Evolutionary conservation across 2,329 filamentous ascomycete genomes (phyloP).

Genomic region (Hymenotorrendiella dingleyae): DNA sequence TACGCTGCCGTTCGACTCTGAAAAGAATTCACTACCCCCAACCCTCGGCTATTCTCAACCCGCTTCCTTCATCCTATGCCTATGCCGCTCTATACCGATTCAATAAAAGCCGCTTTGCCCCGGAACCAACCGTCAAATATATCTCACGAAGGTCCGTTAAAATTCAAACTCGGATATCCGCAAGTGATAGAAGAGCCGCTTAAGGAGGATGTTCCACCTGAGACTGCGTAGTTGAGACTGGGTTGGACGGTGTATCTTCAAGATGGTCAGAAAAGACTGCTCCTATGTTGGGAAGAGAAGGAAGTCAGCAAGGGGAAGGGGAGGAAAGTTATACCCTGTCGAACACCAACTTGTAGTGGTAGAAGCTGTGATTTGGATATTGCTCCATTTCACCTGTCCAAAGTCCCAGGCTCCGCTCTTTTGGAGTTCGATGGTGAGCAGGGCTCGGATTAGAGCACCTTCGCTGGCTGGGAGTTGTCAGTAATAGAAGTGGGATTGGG

Average conservation of each 20-base stretch:
- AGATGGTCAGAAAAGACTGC: not conserved
- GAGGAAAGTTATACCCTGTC: not conserved
- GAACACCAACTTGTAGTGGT: conserved; percentile 11
- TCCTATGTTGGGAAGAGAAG: not conserved
- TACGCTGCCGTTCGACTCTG: too few relatives aligned
- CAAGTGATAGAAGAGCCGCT: conserved; percentile 11
- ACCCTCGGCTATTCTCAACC: too few relatives aligned
- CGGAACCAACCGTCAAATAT: too few relatives aligned
- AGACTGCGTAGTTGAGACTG: conserved; percentile 7
- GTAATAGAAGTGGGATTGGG: not conserved
- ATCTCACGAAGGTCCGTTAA: too few relatives aligned
- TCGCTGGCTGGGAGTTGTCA: conserved; percentile 4
- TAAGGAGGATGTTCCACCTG: conserved; percentile 2
- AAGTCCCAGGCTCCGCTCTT: conserved; percentile 18
- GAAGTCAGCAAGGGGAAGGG: not conserved
- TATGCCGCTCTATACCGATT: too few relatives aligned
- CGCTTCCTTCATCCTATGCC: too few relatives aligned
- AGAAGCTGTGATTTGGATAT: conserved; percentile 15
- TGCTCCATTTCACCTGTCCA: conserved; percentile 16
- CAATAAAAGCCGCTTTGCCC: too few relatives aligned
- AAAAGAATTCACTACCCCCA: too few relatives aligned
- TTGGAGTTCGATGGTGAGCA: conserved; percentile 16
- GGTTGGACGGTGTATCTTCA: conserved; percentile 7
- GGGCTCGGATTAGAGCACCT: conserved; percentile 9
- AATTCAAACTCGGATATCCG: conserved; percentile 5